Evolutionary conservation across 2,329 filamentous ascomycete species (phyloP).

Genomic region (Teratosphaeria epicoccoides): DNA sequence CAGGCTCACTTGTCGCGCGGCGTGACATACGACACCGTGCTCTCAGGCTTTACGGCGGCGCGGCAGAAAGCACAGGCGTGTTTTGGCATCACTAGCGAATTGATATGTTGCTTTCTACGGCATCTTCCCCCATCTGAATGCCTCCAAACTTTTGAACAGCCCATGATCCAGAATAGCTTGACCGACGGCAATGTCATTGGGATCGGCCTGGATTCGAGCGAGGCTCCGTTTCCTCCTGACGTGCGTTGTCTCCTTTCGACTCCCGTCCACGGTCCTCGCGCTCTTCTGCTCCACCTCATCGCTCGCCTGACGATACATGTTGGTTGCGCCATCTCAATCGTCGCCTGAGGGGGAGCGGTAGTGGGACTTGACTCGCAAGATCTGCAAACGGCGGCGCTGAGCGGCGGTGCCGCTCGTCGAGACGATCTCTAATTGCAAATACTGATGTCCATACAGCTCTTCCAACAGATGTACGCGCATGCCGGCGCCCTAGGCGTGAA

Average conservation of each 20-base stretch:
- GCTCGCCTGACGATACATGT: too few relatives aligned
- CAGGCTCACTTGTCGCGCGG: slow-evolving; percentile 53
- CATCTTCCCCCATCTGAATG: slow-evolving; percentile 56
- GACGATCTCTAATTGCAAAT: too few relatives aligned
- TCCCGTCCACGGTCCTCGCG: not conserved
- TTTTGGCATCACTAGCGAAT: slow-evolving; percentile 52
- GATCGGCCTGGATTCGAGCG: slow-evolving; percentile 58
- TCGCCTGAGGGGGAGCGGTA: too few relatives aligned
- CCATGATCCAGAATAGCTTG: slow-evolving; percentile 35
- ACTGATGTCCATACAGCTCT: slow-evolving; percentile 30
- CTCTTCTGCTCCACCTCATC: not conserved
- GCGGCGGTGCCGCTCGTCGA: too few relatives aligned
- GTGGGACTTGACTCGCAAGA: too few relatives aligned
- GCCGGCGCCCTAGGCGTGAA: slow-evolving; percentile 44
- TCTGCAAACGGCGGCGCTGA: too few relatives aligned
- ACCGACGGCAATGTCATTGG: slow-evolving; percentile 46
- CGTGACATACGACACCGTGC: slow-evolving; percentile 48
- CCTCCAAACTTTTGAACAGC: slow-evolving; percentile 34
- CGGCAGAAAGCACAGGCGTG: slow-evolving; percentile 50
- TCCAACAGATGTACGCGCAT: slow-evolving; percentile 49
- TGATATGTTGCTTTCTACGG: slow-evolving; percentile 63
- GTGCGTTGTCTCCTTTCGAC: not conserved
- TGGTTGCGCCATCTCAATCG: too few relatives aligned
- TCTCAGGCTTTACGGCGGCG: slow-evolving; percentile 52
- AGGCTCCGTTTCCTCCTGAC: slow-evolving; percentile 35